phyloP scores from a whole-genome alignment of 306 rosid genomes.

The Vicia villosa region DNA sequence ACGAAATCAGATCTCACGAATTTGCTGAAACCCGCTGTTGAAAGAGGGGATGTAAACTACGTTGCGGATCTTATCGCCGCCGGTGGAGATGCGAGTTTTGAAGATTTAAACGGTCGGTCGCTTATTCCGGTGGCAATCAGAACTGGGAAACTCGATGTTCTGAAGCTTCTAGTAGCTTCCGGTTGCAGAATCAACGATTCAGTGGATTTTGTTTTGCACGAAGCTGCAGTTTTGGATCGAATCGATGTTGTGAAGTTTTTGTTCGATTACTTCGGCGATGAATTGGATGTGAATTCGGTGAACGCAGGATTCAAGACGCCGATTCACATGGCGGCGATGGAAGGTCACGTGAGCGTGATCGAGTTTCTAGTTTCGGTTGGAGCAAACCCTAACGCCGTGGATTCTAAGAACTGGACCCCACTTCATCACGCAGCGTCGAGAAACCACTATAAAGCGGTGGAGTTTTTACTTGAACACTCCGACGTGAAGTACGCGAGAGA shows the following conservation, averaged over 20 bases:
- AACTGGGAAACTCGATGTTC: conserved; percentile 42
- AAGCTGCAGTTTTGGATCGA: conserved; percentile 55
- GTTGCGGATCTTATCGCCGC: conserved; percentile 57
- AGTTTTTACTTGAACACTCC: conserved; percentile 58
- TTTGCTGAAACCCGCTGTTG: conserved; percentile 52
- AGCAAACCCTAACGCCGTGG: conserved; percentile 51
- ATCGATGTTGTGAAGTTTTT: conserved; percentile 62
- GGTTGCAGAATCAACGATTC: conserved; percentile 43
- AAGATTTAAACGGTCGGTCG: conserved; percentile 46
- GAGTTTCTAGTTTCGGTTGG: conserved; percentile 52
- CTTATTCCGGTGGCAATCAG: conserved; percentile 51
- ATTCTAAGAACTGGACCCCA: conserved; percentile 60
- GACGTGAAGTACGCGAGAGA: conserved; percentile 54
- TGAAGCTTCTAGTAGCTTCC: conserved; percentile 55
- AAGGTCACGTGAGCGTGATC: conserved; percentile 54
- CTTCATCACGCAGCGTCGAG: conserved; percentile 70
- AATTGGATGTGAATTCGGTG: conserved; percentile 44
- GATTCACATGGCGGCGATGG: conserved; percentile 63
- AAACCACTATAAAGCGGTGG: conserved; percentile 54
- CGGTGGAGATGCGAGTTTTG: conserved; percentile 53
- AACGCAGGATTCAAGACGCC: conserved; percentile 56
- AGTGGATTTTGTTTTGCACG: conserved; percentile 51
- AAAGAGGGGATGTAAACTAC: conserved; percentile 40
- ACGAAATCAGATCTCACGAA: conserved; percentile 48
- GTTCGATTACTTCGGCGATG: not conserved